Base-by-base conservation (phyloP, 331 rosid genomes). In the Pyracantha coccinea region DNA sequence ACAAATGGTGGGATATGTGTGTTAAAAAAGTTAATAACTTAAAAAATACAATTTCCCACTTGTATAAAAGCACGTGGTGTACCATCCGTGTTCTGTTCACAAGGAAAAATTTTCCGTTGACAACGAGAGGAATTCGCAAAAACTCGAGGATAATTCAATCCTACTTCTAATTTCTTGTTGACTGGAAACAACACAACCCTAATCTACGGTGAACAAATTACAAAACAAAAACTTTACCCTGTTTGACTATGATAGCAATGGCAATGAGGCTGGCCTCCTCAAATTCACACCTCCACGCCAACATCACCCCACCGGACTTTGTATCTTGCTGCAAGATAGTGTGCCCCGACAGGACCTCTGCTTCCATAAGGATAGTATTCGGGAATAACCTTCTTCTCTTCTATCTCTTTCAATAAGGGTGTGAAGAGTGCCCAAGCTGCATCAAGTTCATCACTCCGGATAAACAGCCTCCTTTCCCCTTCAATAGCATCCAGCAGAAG, bases 381-480 rank as follows among this genome's bases (percentile, higher is more conserved):
- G 0, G 98, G 98, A 33, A 75, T 83, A 72, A 90, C 75, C 83
- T 77, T 89, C 55, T 87, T 92, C 85, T 86, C 87, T 82, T 92
- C 98, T 11, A 92, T 79, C 77, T 92, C 96, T 66, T 80, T 85
- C 71, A 92, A 58, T 24, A 86, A 81, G 50, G 98, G 98, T 23
- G 96, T 90, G 77, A 90, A 92, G 58, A 92, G 89, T 3, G 95
- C 27, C 98, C 98, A 92, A 47, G 98, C 98, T 11, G 98, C 96
- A 58, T 92, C 84, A 15, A 92, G 75, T 75, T 92, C 98, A 65
- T 92, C 98, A 1, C 98, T 92, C 23, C 98, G 87, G 19, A 92
- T 92, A 27, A 92, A 92, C 58, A 92, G 85, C 83, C 98, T 82
- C 78, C 98, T 86, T 86, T 92, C 98, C 28, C 98, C 98, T 85